phyloP scores from a whole-genome alignment of 2,329 filamentous ascomycete genomes.

The Nannizziopsis arthrosporioides region DNA sequence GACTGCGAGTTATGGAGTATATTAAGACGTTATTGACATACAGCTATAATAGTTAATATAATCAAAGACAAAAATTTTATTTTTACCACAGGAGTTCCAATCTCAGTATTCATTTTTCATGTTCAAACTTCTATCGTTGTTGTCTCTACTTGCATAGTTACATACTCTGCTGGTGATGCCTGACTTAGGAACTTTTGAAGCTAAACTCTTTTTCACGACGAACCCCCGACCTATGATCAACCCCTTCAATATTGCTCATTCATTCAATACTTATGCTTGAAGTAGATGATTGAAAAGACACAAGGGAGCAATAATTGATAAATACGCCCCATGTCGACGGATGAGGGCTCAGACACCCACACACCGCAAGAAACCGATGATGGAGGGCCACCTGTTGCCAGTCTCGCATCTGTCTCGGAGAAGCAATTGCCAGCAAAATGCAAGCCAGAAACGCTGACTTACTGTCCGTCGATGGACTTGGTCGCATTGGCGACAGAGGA shows the following conservation, averaged over 20 bases:
- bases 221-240: too few relatives aligned
- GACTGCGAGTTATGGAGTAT: too few relatives aligned
- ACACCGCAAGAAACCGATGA: neutral
- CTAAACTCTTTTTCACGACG: too few relatives aligned
- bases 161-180: too few relatives aligned
- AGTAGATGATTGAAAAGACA: neutral
- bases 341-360: neutral
- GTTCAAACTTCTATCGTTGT: too few relatives aligned
- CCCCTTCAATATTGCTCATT: neutral
- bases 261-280: neutral
- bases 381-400: neutral
- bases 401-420: slow-evolving; percentile 30
- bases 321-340: neutral
- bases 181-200: too few relatives aligned
- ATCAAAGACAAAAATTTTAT: too few relatives aligned
- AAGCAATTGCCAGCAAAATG: slow-evolving; percentile 33
- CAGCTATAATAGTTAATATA: too few relatives aligned
- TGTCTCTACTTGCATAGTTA: too few relatives aligned
- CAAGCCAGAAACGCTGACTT: slow-evolving; percentile 46
- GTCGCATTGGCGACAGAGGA: slow-evolving; percentile 58
- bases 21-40: too few relatives aligned
- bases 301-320: neutral
- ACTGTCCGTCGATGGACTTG: slow-evolving; percentile 77
- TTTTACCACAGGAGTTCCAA: too few relatives aligned
- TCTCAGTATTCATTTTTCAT: too few relatives aligned